A percentile compares a stretch with the other conserved stretches of the same genome.
These are phyloP conservation scores for Zopfia rhizophila DNA, from an alignment of 2,329 filamentous ascomycete genomes.

Conservation along the genomic window DNA sequence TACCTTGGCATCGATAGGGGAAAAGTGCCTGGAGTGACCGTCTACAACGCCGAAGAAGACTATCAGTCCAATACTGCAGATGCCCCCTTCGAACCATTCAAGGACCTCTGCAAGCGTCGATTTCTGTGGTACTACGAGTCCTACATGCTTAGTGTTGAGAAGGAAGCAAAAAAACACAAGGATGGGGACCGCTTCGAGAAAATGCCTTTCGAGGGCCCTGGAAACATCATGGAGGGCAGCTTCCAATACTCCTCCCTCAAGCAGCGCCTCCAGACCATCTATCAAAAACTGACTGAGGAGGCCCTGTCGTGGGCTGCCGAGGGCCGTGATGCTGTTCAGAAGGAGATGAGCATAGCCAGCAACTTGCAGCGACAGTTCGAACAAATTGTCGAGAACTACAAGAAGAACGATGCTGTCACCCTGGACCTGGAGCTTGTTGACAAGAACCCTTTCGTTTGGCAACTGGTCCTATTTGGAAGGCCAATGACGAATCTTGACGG, in stretches of 20 bases:
- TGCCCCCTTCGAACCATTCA: slow-evolving; percentile 83
- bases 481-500: slow-evolving; percentile 95
- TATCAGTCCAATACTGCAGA: slow-evolving; percentile 61
- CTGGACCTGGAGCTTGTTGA: slow-evolving; percentile 81
- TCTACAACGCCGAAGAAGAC: slow-evolving; percentile 63
- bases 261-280: slow-evolving; percentile 74
- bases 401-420: slow-evolving; percentile 73
- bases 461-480: slow-evolving; percentile 86
- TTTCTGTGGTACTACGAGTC: slow-evolving; percentile 97
- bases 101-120: slow-evolving; percentile 87
- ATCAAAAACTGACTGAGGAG: slow-evolving; percentile 76
- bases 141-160: slow-evolving; percentile 77
- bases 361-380: slow-evolving; percentile 87
- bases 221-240: slow-evolving; percentile 85
- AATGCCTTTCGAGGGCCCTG: slow-evolving; percentile 86
- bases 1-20: slow-evolving; percentile 72
- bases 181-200: slow-evolving; percentile 73
- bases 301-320: slow-evolving; percentile 75
- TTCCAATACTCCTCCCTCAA: slow-evolving; percentile 84
- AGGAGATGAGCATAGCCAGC: slow-evolving; percentile 79
- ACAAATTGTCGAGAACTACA: slow-evolving; percentile 81
- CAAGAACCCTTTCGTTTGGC: slow-evolving; percentile 89
- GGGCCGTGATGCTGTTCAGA: slow-evolving; percentile 70
- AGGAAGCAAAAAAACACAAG: slow-evolving; percentile 70
- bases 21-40: slow-evolving; percentile 47